Conservation (phyloP, 2,329 filamentous ascomycete species). For the Aspergillus neoniger region DNA sequence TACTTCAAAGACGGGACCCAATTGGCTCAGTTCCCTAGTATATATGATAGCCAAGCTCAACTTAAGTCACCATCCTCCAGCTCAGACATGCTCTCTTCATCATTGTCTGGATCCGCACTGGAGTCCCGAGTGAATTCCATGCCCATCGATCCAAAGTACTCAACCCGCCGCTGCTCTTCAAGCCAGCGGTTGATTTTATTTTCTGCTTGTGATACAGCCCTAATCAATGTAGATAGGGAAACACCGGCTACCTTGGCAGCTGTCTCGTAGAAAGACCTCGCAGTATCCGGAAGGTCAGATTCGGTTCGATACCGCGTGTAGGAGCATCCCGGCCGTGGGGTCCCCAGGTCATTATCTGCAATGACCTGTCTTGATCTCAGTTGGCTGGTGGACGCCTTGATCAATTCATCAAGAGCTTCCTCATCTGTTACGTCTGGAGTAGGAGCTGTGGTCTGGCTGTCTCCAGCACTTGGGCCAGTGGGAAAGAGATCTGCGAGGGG, state of each 20-base stretch:
- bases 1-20: too few relatives aligned
- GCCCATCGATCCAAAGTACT: slow-evolving; percentile 26
- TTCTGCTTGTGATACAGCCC: slow-evolving; percentile 55
- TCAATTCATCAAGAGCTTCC: slow-evolving; percentile 37
- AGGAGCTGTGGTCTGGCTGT: slow-evolving; percentile 13
- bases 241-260: slow-evolving; percentile 54
- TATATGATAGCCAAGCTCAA: background rate
- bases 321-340: slow-evolving; percentile 51
- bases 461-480: slow-evolving; percentile 25
- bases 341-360: slow-evolving; percentile 35
- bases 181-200: slow-evolving; percentile 43
- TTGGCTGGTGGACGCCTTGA: slow-evolving; percentile 47
- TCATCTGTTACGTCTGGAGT: slow-evolving; percentile 23
- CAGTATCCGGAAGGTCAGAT: slow-evolving; percentile 49
- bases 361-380: slow-evolving; percentile 44
- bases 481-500: slow-evolving; percentile 49
- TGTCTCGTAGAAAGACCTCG: slow-evolving; percentile 53
- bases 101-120: slow-evolving; percentile 19
- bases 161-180: slow-evolving; percentile 36
- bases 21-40: background rate
- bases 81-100: slow-evolving; percentile 10
- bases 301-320: slow-evolving; percentile 54
- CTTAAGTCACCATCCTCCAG: background rate
- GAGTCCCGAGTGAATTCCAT: slow-evolving; percentile 20
- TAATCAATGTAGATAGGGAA: slow-evolving; percentile 52